Conservation (phyloP, 108 stramenopile species). For the Skeletonema tropicum region DNA sequence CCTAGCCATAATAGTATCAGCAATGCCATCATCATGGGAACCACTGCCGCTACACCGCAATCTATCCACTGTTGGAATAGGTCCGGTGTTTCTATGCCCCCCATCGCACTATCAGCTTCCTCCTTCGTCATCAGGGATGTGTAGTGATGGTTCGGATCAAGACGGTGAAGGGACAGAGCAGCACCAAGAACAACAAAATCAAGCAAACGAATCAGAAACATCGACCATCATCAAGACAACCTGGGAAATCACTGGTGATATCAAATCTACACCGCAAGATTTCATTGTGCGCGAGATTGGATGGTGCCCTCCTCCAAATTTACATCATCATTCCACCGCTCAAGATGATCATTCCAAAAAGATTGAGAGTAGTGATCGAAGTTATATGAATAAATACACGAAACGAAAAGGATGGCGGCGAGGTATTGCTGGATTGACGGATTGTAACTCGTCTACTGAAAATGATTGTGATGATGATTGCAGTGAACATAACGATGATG, state of each 20-base stretch:
- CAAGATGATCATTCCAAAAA: neutral
- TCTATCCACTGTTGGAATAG: slow-evolving; percentile 77
- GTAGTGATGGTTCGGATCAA: neutral
- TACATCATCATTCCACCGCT: neutral
- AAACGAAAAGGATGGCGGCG: slow-evolving; percentile 9
- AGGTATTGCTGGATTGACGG: slow-evolving; percentile 13
- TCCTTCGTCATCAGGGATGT: no score
- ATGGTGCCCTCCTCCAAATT: slow-evolving; percentile 10
- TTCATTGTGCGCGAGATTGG: slow-evolving; percentile 85
- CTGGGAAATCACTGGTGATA: slow-evolving; percentile 70
- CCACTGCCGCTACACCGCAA: slow-evolving; percentile 29
- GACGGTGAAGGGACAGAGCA: neutral
- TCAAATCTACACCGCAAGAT: slow-evolving; percentile 76
- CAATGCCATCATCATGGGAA: neutral
- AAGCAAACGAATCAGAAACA: neutral
- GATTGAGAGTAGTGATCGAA: neutral
- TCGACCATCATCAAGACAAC: slow-evolving; percentile 27
- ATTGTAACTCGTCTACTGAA: neutral
- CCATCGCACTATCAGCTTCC: slow-evolving; percentile 52
- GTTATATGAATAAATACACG: neutral
- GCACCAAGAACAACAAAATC: neutral
- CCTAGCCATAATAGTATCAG: no score
- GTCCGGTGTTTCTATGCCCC: slow-evolving; percentile 60
- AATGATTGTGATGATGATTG: neutral
- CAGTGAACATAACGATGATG: neutral